These are phyloP conservation scores for Areca catechu DNA, from an alignment of 176 grass and related monocot genomes.

Conservation along the genomic window DNA sequence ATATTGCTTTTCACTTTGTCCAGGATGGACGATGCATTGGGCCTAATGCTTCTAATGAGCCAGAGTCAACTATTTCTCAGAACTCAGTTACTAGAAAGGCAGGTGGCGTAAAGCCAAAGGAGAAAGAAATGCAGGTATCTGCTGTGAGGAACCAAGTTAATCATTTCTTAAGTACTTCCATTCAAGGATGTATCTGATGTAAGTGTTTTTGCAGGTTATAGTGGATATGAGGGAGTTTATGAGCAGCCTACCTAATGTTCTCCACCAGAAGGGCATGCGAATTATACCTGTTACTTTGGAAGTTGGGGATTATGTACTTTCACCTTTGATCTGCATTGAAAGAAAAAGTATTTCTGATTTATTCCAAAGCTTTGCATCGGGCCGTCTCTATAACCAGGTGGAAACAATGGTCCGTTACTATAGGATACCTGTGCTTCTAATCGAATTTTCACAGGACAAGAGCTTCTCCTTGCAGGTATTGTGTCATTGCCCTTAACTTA, in stretches of 20 bases:
- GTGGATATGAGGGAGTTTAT: slow-evolving; percentile 98
- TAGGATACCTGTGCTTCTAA: slow-evolving; percentile 91
- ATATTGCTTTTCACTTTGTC: not conserved
- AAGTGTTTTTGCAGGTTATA: slow-evolving; percentile 58
- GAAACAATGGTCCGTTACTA: slow-evolving; percentile 92
- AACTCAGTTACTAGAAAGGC: slow-evolving; percentile 89
- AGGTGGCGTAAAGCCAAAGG: slow-evolving; percentile 55
- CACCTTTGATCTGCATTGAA: slow-evolving; percentile 89
- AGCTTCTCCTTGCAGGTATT: slow-evolving; percentile 98
- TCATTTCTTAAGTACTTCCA: not conserved
- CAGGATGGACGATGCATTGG: slow-evolving; percentile 84
- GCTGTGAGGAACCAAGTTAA: too few species aligned
- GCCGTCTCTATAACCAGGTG: slow-evolving; percentile 83
- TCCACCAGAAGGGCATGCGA: slow-evolving; percentile 84
- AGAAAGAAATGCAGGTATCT: slow-evolving; percentile 74
- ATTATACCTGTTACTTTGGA: slow-evolving; percentile 78
- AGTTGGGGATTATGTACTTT: slow-evolving; percentile 97
- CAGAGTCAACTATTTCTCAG: slow-evolving; percentile 39
- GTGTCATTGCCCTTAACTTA: not conserved
- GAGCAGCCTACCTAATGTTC: slow-evolving; percentile 94
- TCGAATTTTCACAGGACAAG: slow-evolving; percentile 94
- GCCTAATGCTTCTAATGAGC: slow-evolving; percentile 46
- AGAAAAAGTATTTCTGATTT: slow-evolving; percentile 88
- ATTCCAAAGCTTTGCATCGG: slow-evolving; percentile 95
- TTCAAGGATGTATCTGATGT: slow-evolving; percentile 1